These are phyloP conservation scores for Fusarium concolor DNA, from an alignment of 2,329 filamentous ascomycete species.

Conservation along the genomic window DNA sequence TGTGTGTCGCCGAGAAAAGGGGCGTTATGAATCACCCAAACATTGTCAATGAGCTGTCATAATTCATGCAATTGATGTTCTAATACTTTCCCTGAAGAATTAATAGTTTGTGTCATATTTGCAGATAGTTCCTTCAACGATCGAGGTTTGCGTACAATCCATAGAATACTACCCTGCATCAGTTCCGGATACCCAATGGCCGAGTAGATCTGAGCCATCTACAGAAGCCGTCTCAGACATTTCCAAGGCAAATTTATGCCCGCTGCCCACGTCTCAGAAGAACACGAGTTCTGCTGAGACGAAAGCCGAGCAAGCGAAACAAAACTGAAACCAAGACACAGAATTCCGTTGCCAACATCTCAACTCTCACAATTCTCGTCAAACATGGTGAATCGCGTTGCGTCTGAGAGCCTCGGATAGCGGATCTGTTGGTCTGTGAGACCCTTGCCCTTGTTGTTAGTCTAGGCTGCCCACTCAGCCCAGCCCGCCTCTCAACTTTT, in stretches of 20 bases:
- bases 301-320: conserved; percentile 37
- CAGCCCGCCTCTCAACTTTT: conserved; percentile 35
- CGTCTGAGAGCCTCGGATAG: conserved; percentile 28
- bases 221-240: conserved; percentile 25
- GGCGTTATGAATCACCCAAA: conserved; percentile 4
- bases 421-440: conserved; percentile 39
- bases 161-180: conserved; percentile 31
- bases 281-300: conserved; percentile 25
- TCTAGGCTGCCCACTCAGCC: conserved; percentile 35
- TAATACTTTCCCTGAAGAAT: not conserved
- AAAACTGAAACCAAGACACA: conserved; percentile 38
- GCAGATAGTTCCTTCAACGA: not conserved
- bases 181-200: conserved; percentile 1
- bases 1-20: conserved; percentile 35
- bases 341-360: conserved; percentile 18
- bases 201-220: conserved; percentile 14
- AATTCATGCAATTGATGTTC: not conserved
- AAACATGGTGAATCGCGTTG: conserved; percentile 32
- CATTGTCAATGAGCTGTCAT: not conserved
- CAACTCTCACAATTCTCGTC: conserved; percentile 25
- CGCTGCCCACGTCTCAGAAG: conserved; percentile 17
- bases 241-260: conserved; percentile 3
- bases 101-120: conserved; percentile 9
- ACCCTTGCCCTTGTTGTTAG: conserved; percentile 11
- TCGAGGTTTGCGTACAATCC: not conserved